These are phyloP conservation scores for Lasiosphaeriaceae sp. DNA, from an alignment of 495 filamentous ascomycete species.

Conservation along the genomic window DNA sequence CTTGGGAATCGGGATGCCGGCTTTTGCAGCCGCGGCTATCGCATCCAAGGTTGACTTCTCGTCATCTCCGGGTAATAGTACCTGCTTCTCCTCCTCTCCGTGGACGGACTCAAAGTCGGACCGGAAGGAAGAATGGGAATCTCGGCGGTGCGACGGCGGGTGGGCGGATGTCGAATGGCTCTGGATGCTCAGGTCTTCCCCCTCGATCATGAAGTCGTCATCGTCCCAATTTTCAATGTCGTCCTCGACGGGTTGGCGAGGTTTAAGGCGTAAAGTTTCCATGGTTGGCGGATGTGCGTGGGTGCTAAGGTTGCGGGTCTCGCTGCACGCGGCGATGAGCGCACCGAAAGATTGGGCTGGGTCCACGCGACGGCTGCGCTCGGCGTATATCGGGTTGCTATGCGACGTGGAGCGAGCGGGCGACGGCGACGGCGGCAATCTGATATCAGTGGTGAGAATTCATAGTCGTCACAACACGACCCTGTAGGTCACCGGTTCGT, in stretches of 20 bases:
- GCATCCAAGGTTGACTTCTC: conserved; percentile 76
- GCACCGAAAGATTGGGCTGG: neutral
- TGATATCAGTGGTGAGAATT: conserved; percentile 32
- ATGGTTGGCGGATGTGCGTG: conserved; percentile 32
- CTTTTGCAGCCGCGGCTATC: conserved; percentile 78
- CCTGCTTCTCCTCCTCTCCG: conserved; percentile 81
- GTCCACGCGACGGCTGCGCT: too few species aligned
- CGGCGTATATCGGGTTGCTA: too few species aligned
- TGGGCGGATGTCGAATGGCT: conserved; percentile 58
- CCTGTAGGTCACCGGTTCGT: conserved; percentile 14
- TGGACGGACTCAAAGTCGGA: conserved; percentile 74
- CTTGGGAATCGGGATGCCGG: conserved; percentile 85
- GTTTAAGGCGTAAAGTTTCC: conserved; percentile 56
- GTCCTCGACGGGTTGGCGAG: conserved; percentile 51
- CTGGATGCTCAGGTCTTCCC: conserved; percentile 65
- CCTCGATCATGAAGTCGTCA: conserved; percentile 73
- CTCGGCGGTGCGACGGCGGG: conserved; percentile 53
- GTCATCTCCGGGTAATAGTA: conserved; percentile 73
- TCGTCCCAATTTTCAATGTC: conserved; percentile 86
- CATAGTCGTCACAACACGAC: conserved; percentile 30
- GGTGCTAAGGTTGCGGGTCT: too few species aligned
- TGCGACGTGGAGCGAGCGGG: conserved; percentile 9
- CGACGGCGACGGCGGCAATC: conserved; percentile 17
- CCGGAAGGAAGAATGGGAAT: conserved; percentile 74
- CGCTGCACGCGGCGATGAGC: neutral